Base-by-base conservation (phyloP, 306 rosid genomes). In the Argentina anserina region DNA sequence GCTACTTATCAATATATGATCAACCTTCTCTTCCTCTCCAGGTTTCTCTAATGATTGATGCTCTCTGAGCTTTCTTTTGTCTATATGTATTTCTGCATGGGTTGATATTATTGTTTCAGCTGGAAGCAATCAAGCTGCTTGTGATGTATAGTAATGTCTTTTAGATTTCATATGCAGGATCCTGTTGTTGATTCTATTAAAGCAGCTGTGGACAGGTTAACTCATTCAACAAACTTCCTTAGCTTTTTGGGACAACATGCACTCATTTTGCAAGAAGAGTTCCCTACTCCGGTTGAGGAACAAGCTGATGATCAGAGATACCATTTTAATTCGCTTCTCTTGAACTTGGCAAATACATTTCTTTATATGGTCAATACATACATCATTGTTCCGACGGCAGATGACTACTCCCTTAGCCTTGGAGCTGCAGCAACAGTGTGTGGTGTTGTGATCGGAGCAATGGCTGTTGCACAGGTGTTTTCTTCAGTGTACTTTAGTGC, bases 341-440 rank as follows among this genome's bases (percentile, higher is more conserved):
- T 95, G 86, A 95, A 95, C 90, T 78, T 95, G 70, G 99, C 83
- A 26, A 95, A 92, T 82, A 90, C 99, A 53, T 95, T 92, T 81
- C 89, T 95, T 70, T 95, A 95, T 71, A 95, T 95, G 99, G 92
- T 95, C 84, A 95, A 95, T 82, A 95, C 99, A 79, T 95, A 95
- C 75, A 95, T 95, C 37, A 85, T 95, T 75, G 99, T 95, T 81
- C 99, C 99, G 53, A 95, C 99, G 70, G 99, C 99, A 34, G 97
- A 95, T 86, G 97, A 95, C 80, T 95, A 95, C 85, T 95, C 99
- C 33, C 69, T 85, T 60, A 92, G 96, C 84, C 96, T 95, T 69
- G 99, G 99, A 74, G 99, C 99, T 18, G 97, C 97, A 8, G 97
- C 99, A 50, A 95, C 99, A 25, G 97, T 95, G 80, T 95, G 99